These are phyloP conservation scores for Entomortierella lignicola DNA, from an alignment of 192 early-diverging fungal genomes.

Conservation along the genomic window DNA sequence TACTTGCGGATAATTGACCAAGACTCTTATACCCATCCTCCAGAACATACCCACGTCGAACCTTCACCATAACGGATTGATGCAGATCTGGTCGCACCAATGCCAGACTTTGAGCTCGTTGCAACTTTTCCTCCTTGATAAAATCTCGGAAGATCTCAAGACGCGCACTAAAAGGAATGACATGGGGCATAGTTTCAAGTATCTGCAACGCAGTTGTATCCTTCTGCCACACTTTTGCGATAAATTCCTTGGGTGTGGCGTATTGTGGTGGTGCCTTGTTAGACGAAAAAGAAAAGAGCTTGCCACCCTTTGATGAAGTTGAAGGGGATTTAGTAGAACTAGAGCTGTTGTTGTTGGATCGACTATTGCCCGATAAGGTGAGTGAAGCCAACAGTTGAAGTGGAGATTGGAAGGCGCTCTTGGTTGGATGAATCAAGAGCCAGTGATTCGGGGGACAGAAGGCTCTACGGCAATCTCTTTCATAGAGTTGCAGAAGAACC, in stretches of 20 bases:
- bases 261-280: slow-evolving; percentile 32
- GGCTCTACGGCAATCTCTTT: slow-evolving; percentile 62
- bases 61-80: slow-evolving; percentile 54
- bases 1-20: slow-evolving; percentile 53
- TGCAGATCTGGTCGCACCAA: slow-evolving; percentile 39
- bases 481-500: slow-evolving; percentile 80
- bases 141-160: slow-evolving; percentile 88
- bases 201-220: slow-evolving; percentile 66
- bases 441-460: slow-evolving; percentile 73
- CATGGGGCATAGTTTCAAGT: slow-evolving; percentile 86
- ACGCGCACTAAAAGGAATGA: slow-evolving; percentile 87
- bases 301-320: slow-evolving; percentile 16
- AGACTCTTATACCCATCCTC: slow-evolving; percentile 77
- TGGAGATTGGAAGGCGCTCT: slow-evolving; percentile 49
- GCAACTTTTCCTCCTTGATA: slow-evolving; percentile 68
- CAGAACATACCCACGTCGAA: slow-evolving; percentile 73
- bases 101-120: slow-evolving; percentile 23
- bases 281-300: slow-evolving; percentile 36
- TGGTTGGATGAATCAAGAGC: slow-evolving; percentile 61
- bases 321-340: slow-evolving; percentile 5
- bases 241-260: slow-evolving; percentile 52
- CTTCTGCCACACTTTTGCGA: slow-evolving; percentile 52
- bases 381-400: slow-evolving; percentile 53
- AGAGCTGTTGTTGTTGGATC: slow-evolving; percentile 5
- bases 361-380: slow-evolving; percentile 18